Evolutionary conservation across 768 basidiomycete species (phyloP), one percentile per base, ranked within the genome.

Genomic region (Amanita phalloides): DNA sequence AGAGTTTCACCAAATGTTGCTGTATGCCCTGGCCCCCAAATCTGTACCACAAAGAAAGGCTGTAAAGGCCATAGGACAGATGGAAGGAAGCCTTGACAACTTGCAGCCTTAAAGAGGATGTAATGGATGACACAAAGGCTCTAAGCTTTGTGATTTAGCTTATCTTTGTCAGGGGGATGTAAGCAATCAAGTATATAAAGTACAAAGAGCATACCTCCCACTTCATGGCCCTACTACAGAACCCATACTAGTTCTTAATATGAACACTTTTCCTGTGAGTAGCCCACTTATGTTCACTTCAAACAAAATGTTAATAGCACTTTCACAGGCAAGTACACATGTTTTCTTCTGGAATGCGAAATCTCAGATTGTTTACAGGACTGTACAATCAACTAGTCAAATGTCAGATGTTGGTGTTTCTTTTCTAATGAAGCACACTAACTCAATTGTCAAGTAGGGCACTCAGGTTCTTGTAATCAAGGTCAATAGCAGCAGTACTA

Each of bases 241-340:
- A 50, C 61, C 59, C 58, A 65, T n/a, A n/a, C n/a, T 74, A 81
- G 77, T 81, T 80, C 78, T 26, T 21, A 36, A 14, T 3, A 85
- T 85, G 83, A 86, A 84, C 72, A 72, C 71, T 54, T 81, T 77
- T 64, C 76, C 78, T 35, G 79, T 85, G 60, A 56, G 82, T 68
- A 25, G 25, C 48, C 28, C 52, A 38, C 14, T 1, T 28, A n/a
- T 11, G 39, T 32, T 35, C 37, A 48, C 48, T 46, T 43, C 45
- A 49, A 55, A 43, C 58, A 62, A n/a, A n/a, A n/a, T n/a, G 63
- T 56, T 54, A 51, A 20, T 37, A 52, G 46, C 30, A 17, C 49
- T 50, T 55, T 26, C 42, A 7, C 51, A 89, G 86, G 70, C 72
- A 50, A 84, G 84, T 58, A 81, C 82, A 56, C 73, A 77, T 46